Base-by-base conservation (phyloP, 2,329 filamentous ascomycete genomes). In the Neonectria sp. region DNA sequence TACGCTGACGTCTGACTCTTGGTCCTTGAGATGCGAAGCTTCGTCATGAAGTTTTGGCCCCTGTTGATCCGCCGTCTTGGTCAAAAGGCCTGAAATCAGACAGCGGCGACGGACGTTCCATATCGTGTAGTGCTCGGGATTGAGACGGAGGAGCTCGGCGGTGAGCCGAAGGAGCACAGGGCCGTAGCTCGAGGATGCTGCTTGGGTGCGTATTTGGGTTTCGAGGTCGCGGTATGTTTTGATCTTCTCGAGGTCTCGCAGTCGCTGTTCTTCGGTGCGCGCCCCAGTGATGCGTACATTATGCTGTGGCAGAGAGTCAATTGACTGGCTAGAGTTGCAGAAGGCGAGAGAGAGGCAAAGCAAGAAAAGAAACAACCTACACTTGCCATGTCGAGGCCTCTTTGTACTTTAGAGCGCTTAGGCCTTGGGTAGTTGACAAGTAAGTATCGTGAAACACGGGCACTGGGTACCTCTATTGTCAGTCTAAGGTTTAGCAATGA, bases 121-220 rank as follows among this genome's bases (percentile, higher is more conserved):
- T 87, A 94, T 88, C 63, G 93, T 95, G 83, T 96, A 96, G 85
- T 95, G 95, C 81, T 97, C 94, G 29, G 94, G 94, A 79, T 97
- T 97, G 75, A 91, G 88, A 53, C 87, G 87, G 61, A 95, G 86
- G 49, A 96, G 88, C 72, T 89, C 90, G 21, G 92, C 91, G 35
- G 92, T 93, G 62, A 93, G 86, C 69, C 88, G 83, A 74, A 95
- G 88, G 48, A 90, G 88, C 63, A 89, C 85, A 62, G 83, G 73
- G 45, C 85, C 86, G 78, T 85, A 87, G 58, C 21, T 53, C 33
- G 66, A 61, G 33, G 51, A 25, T 33, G 35, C 48, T 59, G 93
- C 92, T 83, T 91, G 90, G n/a, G 84, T 77, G 62, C 90, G 89
- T 43, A 97, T 89, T 60, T 89, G 82, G 60, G 88, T 84, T 70